These are phyloP conservation scores for Onygena corvina DNA, from an alignment of 2,329 filamentous ascomycete species.

Conservation along the genomic window DNA sequence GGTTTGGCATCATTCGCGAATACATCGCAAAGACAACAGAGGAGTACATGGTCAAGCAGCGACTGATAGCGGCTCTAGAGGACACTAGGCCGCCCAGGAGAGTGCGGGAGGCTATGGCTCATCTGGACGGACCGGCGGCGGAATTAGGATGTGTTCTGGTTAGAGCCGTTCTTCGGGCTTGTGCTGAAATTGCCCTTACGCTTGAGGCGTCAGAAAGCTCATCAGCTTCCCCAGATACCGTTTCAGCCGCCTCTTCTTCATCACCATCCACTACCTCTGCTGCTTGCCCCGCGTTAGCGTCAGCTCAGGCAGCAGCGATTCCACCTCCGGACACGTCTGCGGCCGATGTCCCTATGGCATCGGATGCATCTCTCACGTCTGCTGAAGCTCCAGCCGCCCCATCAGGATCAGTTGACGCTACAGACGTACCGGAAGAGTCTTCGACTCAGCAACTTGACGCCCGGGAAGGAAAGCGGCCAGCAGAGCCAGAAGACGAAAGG, in stretches of 20 bases:
- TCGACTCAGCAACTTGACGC: neutral
- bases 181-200: no score
- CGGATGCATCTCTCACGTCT: no score
- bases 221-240: no score
- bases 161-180: no score
- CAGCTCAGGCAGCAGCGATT: no score
- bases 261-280: no score
- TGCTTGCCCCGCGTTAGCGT: no score
- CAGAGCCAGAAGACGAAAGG: conserved; percentile 22
- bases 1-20: conserved; percentile 64
- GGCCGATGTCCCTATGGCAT: no score
- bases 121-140: neutral
- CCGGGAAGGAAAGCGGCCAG: neutral
- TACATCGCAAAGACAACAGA: conserved; percentile 55
- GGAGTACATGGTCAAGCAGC: conserved; percentile 54
- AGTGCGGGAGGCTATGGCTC: neutral
- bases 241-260: no score
- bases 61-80: conserved; percentile 39
- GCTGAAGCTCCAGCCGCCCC: conserved; percentile 11
- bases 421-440: neutral
- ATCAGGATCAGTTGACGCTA: neutral
- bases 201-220: no score
- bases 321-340: no score
- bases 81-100: conserved; percentile 12
- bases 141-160: no score